phyloP scores from a whole-genome alignment of 73 alveolate species.

The Paramecium octaurelia region DNA sequence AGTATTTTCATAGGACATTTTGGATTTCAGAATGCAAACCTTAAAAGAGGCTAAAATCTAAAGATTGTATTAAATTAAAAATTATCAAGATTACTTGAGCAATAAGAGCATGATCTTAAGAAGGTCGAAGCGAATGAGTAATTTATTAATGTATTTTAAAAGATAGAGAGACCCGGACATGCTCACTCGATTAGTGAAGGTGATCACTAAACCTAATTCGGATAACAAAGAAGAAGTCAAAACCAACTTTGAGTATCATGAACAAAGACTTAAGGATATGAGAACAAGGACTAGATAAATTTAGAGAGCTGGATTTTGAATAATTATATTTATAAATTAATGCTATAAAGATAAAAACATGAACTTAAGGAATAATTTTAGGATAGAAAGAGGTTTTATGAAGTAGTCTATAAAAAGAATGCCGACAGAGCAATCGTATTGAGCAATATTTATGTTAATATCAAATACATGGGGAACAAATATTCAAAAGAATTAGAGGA shows the following conservation, averaged over 20 bases:
- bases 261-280: not conserved
- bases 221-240: not conserved
- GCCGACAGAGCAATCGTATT: not conserved
- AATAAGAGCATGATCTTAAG: not conserved
- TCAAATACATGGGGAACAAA: not conserved
- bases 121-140: not conserved
- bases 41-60: not conserved
- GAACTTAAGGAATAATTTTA: not conserved
- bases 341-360: not conserved
- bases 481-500: not conserved
- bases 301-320: not conserved
- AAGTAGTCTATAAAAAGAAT: not conserved
- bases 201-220: not conserved
- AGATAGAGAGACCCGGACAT: not conserved
- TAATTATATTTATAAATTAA: not conserved
- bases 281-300: not conserved
- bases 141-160: not conserved
- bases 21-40: not conserved
- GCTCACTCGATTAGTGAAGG: not conserved
- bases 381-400: not conserved
- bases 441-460: not conserved
- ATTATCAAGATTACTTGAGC: not conserved
- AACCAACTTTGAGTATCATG: not conserved
- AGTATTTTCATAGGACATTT: not conserved
- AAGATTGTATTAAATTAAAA: not conserved